Conservation (phyloP, 1,139 yeast genomes). For the Taphrina pruni region DNA sequence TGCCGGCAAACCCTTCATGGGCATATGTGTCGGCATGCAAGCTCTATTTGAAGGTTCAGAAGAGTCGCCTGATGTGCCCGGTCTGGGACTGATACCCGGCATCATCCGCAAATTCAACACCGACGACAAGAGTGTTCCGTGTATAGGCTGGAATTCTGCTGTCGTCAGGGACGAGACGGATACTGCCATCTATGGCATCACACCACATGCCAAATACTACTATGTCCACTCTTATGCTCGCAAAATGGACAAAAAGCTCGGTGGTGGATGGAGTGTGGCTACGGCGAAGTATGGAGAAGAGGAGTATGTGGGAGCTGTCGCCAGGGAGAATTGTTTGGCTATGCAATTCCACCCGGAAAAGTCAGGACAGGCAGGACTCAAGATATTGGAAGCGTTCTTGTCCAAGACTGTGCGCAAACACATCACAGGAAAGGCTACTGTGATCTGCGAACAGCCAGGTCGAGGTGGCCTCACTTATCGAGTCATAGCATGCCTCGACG, state of each 20-base stretch:
- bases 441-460: conserved; percentile 38
- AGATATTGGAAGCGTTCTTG: conserved; percentile 73
- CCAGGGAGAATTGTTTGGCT: conserved; percentile 79
- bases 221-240: conserved; percentile 81
- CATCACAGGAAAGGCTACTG: conserved; percentile 47
- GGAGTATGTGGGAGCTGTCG: conserved; percentile 79
- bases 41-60: conserved; percentile 75
- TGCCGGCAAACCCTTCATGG: conserved; percentile 85
- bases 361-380: conserved; percentile 87
- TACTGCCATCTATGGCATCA: conserved; percentile 64
- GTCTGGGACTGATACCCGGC: conserved; percentile 62
- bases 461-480: conserved; percentile 75
- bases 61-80: conserved; percentile 69
- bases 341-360: conserved; percentile 98
- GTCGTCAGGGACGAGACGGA: conserved; percentile 47
- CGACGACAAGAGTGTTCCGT: conserved; percentile 82
- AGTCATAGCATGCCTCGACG: conserved; percentile 93
- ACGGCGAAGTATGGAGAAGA: conserved; percentile 77
- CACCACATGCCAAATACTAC: conserved; percentile 74
- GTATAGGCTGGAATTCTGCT: conserved; percentile 88
- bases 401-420: conserved; percentile 54
- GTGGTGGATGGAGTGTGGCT: conserved; percentile 77
- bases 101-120: conserved; percentile 65
- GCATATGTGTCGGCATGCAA: conserved; percentile 95
- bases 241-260: conserved; percentile 46